Conservation (phyloP, 345 rosid genomes). For the Eucalyptus regnans region DNA sequence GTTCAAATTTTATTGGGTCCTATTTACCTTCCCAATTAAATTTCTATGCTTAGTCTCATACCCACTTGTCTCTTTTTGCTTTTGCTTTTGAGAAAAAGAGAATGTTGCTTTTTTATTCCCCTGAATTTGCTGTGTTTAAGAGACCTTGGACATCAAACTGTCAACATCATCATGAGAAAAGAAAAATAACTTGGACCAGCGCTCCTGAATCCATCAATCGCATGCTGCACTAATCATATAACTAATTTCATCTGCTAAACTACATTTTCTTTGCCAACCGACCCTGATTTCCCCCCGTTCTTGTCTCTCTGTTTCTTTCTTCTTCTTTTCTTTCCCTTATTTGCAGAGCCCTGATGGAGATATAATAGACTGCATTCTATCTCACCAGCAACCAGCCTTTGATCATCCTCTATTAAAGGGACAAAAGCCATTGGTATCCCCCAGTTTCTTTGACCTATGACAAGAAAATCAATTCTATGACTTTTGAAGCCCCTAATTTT, state of each 20-base stretch:
- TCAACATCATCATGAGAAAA: neutral
- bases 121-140: neutral
- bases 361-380: slow-evolving; percentile 62
- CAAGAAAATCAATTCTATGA: neutral
- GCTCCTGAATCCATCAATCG: neutral
- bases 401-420: slow-evolving; percentile 79
- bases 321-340: neutral
- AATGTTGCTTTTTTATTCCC: neutral
- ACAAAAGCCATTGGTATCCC: slow-evolving; percentile 54
- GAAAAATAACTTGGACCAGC: neutral
- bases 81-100: neutral
- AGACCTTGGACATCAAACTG: neutral
- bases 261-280: neutral
- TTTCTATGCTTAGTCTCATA: neutral
- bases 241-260: neutral
- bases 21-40: neutral
- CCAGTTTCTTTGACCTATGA: neutral
- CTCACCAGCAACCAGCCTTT: slow-evolving; percentile 83
- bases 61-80: neutral
- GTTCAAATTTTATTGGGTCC: neutral
- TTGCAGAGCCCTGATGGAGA: slow-evolving; percentile 93
- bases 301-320: neutral
- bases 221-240: neutral
- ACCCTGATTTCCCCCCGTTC: neutral
- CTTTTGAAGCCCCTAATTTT: neutral